phyloP scores from a whole-genome alignment of 176 grass and related monocot species.

The Luzula sylvatica region DNA sequence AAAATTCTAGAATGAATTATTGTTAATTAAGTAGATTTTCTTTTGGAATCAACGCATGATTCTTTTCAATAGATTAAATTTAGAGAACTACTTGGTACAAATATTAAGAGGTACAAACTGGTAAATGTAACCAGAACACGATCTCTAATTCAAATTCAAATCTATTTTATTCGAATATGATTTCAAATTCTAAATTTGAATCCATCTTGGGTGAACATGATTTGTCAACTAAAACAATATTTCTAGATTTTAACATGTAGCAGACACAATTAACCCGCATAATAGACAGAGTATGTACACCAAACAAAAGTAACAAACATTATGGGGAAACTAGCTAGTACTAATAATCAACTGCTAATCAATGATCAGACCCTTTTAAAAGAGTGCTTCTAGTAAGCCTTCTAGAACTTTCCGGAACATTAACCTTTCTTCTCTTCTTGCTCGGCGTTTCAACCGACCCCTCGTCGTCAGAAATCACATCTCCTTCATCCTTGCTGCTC shows the following conservation, averaged over 20 bases:
- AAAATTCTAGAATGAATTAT: too few species aligned
- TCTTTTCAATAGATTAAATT: too few species aligned
- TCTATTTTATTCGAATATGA: too few species aligned
- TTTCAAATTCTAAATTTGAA: too few species aligned
- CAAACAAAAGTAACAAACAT: not conserved
- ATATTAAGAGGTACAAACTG: too few species aligned
- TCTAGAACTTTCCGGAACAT: not conserved
- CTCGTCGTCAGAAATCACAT: slow-evolving; percentile 16
- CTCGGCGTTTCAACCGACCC: slow-evolving; percentile 8
- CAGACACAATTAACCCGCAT: not conserved
- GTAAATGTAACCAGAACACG: too few species aligned
- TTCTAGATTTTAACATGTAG: not conserved
- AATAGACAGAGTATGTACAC: not conserved
- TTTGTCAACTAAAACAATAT: too few species aligned
- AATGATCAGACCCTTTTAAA: slow-evolving; percentile 15
- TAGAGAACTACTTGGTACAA: too few species aligned
- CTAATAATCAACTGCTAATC: slow-evolving; percentile 75
- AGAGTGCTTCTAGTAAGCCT: slow-evolving; percentile 40
- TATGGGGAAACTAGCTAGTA: slow-evolving; percentile 42
- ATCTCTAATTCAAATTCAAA: too few species aligned
- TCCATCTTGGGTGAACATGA: too few species aligned
- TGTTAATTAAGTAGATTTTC: too few species aligned
- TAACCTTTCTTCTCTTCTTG: slow-evolving; percentile 56
- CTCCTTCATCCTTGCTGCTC: not conserved
- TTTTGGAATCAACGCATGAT: too few species aligned